Evolutionary conservation across 2,329 filamentous ascomycete species (phyloP), one percentile per base, ranked within the genome.

Genomic region (Monilinia laxa): DNA sequence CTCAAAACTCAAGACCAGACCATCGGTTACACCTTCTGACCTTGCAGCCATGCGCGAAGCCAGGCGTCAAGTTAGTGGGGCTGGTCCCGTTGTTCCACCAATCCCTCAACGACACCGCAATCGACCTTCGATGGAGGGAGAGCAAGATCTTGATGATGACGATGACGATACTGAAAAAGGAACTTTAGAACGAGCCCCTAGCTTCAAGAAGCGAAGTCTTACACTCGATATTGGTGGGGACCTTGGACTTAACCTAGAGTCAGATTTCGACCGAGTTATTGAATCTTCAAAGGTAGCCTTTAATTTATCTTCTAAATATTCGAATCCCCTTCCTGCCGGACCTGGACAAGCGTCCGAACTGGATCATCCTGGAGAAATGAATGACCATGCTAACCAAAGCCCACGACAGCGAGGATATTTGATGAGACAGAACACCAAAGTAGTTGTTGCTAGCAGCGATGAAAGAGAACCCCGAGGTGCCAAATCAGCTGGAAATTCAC

Each of bases 401-500:
- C 75, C 80, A 73, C 82, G 79, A 72, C 90, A 97, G 93, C 93
- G 96, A 82, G 95, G 95, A 66, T 99, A 99, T 76, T 84, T 98
- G 56, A 99, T 98, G 94, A 89, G 95, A 75, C 94, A 99, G 75
- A 99, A 98, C 79, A 98, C 94, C 4, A 98, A 98, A 79, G 86
- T 99, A 64, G 92, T 99, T 62, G 88, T 96, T 60, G 95, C 95
- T n/a, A 96, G 89, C 76, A 83, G 85, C 56, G 77, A 80, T 66
- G 89, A 92, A 77, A 79, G 82, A 42, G 81, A 88, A 78, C 71
- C 79, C 71, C 78, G 81, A 28, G 75, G 78, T 56, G 82, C 83
- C 28, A 85, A 86, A 65, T 88, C 89, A 38, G 86, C 85, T 18
- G 86, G 85, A 20, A 89, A 86, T 73, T 92, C 90, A 7, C 87